These are phyloP conservation scores for Penicillium paxilli DNA, from an alignment of 495 filamentous ascomycete genomes.

Conservation along the genomic window DNA sequence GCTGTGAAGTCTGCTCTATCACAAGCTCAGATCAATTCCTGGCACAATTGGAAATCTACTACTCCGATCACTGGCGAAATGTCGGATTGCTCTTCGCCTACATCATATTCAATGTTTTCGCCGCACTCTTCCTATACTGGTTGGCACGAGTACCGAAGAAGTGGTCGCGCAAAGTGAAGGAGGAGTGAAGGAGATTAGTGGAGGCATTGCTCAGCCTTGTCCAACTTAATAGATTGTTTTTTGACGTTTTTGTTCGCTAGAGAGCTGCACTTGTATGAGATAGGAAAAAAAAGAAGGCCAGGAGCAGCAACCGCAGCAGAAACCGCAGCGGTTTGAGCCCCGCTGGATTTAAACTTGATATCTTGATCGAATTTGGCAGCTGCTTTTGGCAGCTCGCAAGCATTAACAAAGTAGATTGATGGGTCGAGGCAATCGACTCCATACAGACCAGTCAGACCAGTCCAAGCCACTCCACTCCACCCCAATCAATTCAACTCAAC, in stretches of 20 bases:
- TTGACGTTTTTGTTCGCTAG: neutral
- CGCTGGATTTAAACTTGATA: neutral
- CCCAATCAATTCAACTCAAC: too few relatives aligned
- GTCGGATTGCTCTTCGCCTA: constrained; percentile 71
- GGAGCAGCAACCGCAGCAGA: too few relatives aligned
- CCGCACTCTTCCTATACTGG: constrained; percentile 76
- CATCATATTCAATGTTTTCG: constrained; percentile 75
- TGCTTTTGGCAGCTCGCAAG: neutral
- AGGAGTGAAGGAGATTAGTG: constrained; percentile 14
- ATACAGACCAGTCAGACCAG: too few relatives aligned
- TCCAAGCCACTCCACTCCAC: too few relatives aligned
- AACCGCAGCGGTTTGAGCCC: too few relatives aligned
- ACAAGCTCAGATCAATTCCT: constrained; percentile 64
- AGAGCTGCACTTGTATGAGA: neutral
- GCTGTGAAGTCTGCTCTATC: constrained; percentile 65
- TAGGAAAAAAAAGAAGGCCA: neutral
- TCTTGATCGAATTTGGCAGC: neutral
- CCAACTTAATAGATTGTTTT: neutral
- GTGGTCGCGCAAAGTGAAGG: constrained; percentile 43
- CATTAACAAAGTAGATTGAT: too few relatives aligned
- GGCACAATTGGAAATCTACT: constrained; percentile 44
- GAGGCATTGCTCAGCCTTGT: neutral
- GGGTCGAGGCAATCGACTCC: too few relatives aligned
- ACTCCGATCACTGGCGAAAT: constrained; percentile 65
- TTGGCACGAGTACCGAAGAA: constrained; percentile 74